These are phyloP conservation scores for Fraxinus dipetala DNA, from an alignment of 305 asterid species.

Conservation along the genomic window DNA sequence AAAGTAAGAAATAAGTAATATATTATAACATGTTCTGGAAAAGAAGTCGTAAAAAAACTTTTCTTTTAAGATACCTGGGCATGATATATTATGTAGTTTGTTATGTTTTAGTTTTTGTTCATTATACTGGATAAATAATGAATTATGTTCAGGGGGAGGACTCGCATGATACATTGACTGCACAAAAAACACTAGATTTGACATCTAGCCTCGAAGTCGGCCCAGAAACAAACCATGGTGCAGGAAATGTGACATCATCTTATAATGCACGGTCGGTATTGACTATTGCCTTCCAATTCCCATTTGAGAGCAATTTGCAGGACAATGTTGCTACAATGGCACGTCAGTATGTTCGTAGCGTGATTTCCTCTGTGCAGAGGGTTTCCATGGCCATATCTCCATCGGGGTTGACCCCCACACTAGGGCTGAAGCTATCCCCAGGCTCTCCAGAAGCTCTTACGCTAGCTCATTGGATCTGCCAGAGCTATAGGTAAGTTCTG, in stretches of 20 bases:
- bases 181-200: constrained; percentile 67
- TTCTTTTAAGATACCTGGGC: background rate
- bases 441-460: constrained; percentile 86
- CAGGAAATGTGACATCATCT: constrained; percentile 35
- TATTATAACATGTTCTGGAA: background rate
- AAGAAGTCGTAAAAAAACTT: background rate
- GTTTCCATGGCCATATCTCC: constrained; percentile 88
- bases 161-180: constrained; percentile 36
- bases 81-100: background rate
- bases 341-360: constrained; percentile 76
- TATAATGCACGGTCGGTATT: constrained; percentile 61
- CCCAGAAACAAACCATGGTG: constrained; percentile 35
- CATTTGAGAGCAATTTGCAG: constrained; percentile 72
- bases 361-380: constrained; percentile 80
- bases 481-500: constrained; percentile 61
- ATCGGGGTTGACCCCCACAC: constrained; percentile 49
- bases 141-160: constrained; percentile 44
- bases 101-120: background rate
- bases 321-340: constrained; percentile 83
- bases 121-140: constrained; percentile 6
- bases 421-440: constrained; percentile 59
- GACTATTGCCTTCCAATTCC: constrained; percentile 87
- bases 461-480: constrained; percentile 85
- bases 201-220: constrained; percentile 81
- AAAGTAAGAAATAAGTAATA: background rate